Base-by-base conservation (phyloP, 495 filamentous ascomycete genomes). In the Lophium mytilinum region DNA sequence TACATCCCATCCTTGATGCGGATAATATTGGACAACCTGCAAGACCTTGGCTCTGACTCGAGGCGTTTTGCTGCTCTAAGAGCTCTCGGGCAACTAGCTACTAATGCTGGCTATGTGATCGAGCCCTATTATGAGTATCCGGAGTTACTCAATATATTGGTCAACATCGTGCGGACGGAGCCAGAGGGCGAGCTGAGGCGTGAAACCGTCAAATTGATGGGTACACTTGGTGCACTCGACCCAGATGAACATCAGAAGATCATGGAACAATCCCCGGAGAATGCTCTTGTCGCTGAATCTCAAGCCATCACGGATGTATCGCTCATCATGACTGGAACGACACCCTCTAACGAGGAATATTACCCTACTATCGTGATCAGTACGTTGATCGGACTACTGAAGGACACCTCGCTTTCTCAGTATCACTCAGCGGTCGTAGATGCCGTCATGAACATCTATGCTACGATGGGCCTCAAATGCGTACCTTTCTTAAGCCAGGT, bases 291-390 rank as follows among this genome's bases (percentile, higher is more conserved):
- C 17, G 76, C 78, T 30, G 84, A 88, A 65, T 76, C 81, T 8
- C 80, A 87, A 56, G 75, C 76, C 30, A 80, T 93, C 52, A 94
- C 90, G 12, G 93, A 99, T 74, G 94, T 99, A 48, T 90, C 90
- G 12, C 77, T 99, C 18, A 95, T 99, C 74, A 97, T 99, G 90
- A 86, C 86, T 58, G 91, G 93, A 10, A 79, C 96, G n/a, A 96
- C 90, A 1, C 94, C 93, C 2, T 95, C 90, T 0, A 93, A 89
- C 57, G 94, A 99, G 65, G 93, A 99, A 56, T 99, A 97, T 66
- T 97, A 95, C 66, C 93, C 93, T 3, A 97, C 94, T 0, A 90
- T 99, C 17, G 94, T 96, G 40, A 95, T 99, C 65, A 93, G 94
- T 63, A 92, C 92, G 1, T 75, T 99, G 43, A 82, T 97, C 66